phyloP scores from a whole-genome alignment of 768 basidiomycete species.

The Paxillus rubicundulus region DNA sequence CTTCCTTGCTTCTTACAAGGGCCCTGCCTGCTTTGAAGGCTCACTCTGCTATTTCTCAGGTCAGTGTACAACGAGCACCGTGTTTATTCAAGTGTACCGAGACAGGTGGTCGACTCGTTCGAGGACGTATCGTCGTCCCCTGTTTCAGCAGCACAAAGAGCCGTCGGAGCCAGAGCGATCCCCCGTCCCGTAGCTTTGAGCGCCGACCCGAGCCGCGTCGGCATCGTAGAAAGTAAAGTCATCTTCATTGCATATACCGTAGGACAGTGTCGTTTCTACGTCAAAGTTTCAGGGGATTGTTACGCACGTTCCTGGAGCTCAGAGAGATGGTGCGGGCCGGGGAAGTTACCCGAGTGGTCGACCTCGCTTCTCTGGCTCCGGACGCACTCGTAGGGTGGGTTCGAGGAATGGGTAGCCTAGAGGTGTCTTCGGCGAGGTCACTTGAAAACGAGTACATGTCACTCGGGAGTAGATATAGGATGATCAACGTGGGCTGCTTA shows the following conservation, averaged over 20 bases:
- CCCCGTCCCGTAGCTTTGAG: conserved; percentile 44
- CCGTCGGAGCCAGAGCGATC: conserved; percentile 40
- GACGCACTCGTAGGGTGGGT: conserved; percentile 43
- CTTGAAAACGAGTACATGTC: conserved; percentile 36
- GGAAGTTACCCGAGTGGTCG: conserved; percentile 43
- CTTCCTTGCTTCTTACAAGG: conserved; percentile 12
- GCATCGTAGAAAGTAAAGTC: conserved; percentile 54
- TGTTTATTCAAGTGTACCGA: conserved; percentile 3
- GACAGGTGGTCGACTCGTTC: conserved; percentile 45
- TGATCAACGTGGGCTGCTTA: conserved; percentile 36
- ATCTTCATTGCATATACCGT: conserved; percentile 42
- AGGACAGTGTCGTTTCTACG: conserved; percentile 44
- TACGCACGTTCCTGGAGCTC: conserved; percentile 48
- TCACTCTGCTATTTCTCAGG: conserved; percentile 46
- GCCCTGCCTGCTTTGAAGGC: conserved; percentile 21
- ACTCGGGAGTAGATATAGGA: conserved; percentile 43
- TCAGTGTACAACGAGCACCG: conserved; percentile 5
- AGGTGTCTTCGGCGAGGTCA: conserved; percentile 37
- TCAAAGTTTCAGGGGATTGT: conserved; percentile 59
- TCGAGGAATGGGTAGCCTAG: conserved; percentile 44
- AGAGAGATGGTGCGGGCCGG: conserved; percentile 55
- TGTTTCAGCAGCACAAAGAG: conserved; percentile 29
- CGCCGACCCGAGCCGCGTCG: conserved; percentile 41
- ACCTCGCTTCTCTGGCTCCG: conserved; percentile 40
- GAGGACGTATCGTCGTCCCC: conserved; percentile 38